Evolutionary conservation across 1,284 basidiomycete species (phyloP).

Genomic region (Puccinia coronata): DNA sequence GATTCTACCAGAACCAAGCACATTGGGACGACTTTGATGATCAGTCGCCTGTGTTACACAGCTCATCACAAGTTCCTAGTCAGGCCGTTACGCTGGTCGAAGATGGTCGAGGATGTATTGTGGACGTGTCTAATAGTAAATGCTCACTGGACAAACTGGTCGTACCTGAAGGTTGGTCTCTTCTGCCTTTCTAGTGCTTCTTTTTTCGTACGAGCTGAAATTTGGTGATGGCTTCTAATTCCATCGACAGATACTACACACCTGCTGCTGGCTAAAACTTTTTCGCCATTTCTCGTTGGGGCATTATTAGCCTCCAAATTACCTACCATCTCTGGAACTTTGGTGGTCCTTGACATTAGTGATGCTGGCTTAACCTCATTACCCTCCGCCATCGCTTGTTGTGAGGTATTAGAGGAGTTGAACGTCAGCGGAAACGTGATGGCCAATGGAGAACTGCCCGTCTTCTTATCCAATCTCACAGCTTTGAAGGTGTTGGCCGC

Average conservation of each 20-base stretch:
- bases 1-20: slow-evolving; percentile 27
- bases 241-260: slow-evolving; percentile 41
- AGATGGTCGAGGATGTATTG: slow-evolving; percentile 38
- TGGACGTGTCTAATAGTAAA: slow-evolving; percentile 26
- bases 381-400: slow-evolving; percentile 74
- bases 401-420: slow-evolving; percentile 82
- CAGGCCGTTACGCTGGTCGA: slow-evolving; percentile 36
- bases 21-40: slow-evolving; percentile 48
- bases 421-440: slow-evolving; percentile 89
- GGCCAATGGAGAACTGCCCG: slow-evolving; percentile 69
- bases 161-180: slow-evolving; percentile 26
- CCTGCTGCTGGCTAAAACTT: slow-evolving; percentile 24
- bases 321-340: slow-evolving; percentile 4
- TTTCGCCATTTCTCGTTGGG: slow-evolving; percentile 22
- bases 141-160: slow-evolving; percentile 22
- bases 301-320: neutral
- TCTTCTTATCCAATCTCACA: slow-evolving; percentile 73
- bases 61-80: slow-evolving; percentile 27
- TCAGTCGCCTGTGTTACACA: slow-evolving; percentile 20
- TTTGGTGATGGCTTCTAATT: neutral
- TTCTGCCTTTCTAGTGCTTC: neutral
- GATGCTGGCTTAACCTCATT: slow-evolving; percentile 78
- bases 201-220: neutral
- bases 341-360: slow-evolving; percentile 55
- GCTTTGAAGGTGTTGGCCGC: slow-evolving; percentile 83